phyloP scores from a whole-genome alignment of 176 grass and related monocot species.

The Hordeum marinum region DNA sequence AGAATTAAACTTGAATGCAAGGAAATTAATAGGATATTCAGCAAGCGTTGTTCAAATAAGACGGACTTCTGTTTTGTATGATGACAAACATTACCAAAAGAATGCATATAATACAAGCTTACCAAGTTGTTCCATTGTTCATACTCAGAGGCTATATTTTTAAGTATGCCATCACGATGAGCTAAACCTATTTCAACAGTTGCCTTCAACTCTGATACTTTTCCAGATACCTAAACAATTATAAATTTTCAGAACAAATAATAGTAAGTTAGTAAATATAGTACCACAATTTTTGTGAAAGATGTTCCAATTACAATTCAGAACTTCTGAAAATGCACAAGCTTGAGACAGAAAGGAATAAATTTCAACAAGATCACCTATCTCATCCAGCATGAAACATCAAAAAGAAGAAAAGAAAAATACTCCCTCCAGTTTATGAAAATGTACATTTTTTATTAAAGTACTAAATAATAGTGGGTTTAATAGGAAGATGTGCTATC shows the following conservation, averaged over 20 bases:
- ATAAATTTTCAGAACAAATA: conserved; percentile 21
- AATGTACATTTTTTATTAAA: not conserved
- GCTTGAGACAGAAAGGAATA: not conserved
- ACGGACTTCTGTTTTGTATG: not conserved
- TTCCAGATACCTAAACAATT: conserved; percentile 64
- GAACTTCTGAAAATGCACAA: not conserved
- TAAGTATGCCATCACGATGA: conserved; percentile 84
- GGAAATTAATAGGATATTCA: not conserved
- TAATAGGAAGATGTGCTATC: not conserved
- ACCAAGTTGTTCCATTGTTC: conserved; percentile 89
- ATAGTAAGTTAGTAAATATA: not conserved
- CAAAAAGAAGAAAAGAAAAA: not conserved
- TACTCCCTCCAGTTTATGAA: not conserved
- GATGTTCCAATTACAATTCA: not conserved
- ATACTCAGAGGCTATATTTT: conserved; percentile 70
- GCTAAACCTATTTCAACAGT: conserved; percentile 80
- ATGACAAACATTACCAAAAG: not conserved
- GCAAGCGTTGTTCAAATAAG: not conserved
- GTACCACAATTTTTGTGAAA: not conserved
- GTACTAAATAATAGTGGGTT: not conserved
- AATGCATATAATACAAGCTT: not conserved
- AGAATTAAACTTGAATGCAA: conserved; percentile 5
- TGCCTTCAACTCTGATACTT: conserved; percentile 71
- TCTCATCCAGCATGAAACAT: not conserved
- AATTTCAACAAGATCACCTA: not conserved